Evolutionary conservation across 495 filamentous ascomycete genomes (phyloP), one percentile per base, ranked within the genome.

Genomic region (Ascodesmis nigricans): DNA sequence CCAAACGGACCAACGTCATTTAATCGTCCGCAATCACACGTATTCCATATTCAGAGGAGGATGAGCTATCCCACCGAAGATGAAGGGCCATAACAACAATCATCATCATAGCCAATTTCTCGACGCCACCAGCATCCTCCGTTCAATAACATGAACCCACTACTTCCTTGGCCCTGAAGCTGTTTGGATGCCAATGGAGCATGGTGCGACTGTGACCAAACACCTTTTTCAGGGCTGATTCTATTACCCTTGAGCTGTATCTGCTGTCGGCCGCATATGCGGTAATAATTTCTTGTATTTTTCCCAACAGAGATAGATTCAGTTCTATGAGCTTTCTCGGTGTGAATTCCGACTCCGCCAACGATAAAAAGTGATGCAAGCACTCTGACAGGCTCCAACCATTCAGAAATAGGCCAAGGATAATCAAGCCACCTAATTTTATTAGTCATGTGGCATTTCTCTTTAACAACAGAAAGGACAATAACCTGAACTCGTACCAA

Each of bases 401-500:
- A 0, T 42, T 40, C 21, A 46, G 32, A 33, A 42, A 49, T 11
- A 47, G 11, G 10, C 27, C 39, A 13, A 42, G 24, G 26, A 25
- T 18, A 35, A 41, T 44, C 8, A 48, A 31, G 11, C 33, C 15
- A 11, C 40, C 29, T 47, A n/a, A n/a, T n/a, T n/a, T n/a, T n/a
- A n/a, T n/a, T n/a, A n/a, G n/a, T n/a, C n/a, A n/a, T n/a, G n/a
- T n/a, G n/a, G n/a, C n/a, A n/a, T n/a, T n/a, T 14, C 23, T 9
- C 3, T 31, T 1, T 6, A 20, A 21, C 7, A 10, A 11, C 21
- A 16, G 22, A n/a, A 18, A 4, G 26, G 14, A 9, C 24, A 44
- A 38, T 31, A 35, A 49, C 42, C 36, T 31, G 36, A 38, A 42
- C 49, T 52, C 28, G 41, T 49, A 11, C 40, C 31, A 39, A 47